Base-by-base conservation (phyloP, 805 yeast genomes). In the Lachancea sp. region DNA sequence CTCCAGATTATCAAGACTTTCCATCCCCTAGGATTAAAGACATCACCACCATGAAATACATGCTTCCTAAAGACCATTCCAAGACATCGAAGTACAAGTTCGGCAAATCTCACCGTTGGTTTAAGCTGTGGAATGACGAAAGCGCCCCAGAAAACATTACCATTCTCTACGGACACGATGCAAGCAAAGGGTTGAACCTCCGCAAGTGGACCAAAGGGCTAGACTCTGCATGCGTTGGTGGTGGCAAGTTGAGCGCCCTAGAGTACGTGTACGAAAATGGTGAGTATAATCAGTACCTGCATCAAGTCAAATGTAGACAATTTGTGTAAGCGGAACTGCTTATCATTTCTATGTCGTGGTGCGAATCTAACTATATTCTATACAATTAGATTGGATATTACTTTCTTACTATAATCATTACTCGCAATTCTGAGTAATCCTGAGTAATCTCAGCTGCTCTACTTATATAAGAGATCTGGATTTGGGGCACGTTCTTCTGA, bases 131-230 rank as follows among this genome's bases (percentile, higher is more conserved):
- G 75, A 73, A 75, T 47, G 48, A 55, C 31, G 36, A 43, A 5
- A 46, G 55, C 20, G 42, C 54, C 48, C 40, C 40, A 7, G 24
- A 22, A 11, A 56, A 45, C n/a, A 50, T 51, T 25, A 61, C 58
- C 17, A 87, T 85, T 3, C 77, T 76, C 52, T 89, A 89, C 56
- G 97, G 97, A 1, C 97, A 89, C 56, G 94, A 86, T 56, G 94
- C 97, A 3, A 69, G 77, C 41, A 67, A 80, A 40, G 96, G 96
- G 1, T 71, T 88, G 36, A 77, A 74, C 41, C 47, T 80, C 36
- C 72, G 73, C 48, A 72, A 74, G 45, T 86, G 69, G 59, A 70
- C 95, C 3, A 77, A 75, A 52, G 97, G 97, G 0, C 64, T 89
- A 29, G 97, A 90, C 55, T 67, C 84, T 8, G 85, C 84, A 1